phyloP scores from a whole-genome alignment of 257 asterid species.

The Euphrasia confusa region DNA sequence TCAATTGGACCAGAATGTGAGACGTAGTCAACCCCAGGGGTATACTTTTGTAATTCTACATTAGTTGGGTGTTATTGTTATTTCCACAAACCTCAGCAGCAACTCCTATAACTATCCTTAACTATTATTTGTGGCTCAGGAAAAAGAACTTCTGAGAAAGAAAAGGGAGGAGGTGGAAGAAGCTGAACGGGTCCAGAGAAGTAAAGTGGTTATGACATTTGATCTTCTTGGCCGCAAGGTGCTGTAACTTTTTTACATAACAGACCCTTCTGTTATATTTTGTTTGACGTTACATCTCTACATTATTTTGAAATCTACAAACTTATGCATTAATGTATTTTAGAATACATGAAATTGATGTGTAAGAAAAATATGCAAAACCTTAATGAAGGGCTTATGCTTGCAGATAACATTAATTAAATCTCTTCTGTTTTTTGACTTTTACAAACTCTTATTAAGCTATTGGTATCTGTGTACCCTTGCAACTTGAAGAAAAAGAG shows the following conservation, averaged over 20 bases:
- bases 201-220: slow-evolving; percentile 72
- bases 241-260: slow-evolving; percentile 17
- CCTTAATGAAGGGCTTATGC: no score
- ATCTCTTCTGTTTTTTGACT: no score
- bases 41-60: no score
- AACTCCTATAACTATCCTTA: background rate
- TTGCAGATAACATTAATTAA: no score
- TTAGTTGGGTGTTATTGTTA: background rate
- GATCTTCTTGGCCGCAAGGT: slow-evolving; percentile 98
- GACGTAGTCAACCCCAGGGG: background rate
- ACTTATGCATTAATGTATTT: background rate
- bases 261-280: slow-evolving; percentile 12
- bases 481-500: background rate
- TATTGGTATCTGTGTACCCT: no score
- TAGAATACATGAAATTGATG: no score
- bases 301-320: background rate
- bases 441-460: no score
- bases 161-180: slow-evolving; percentile 81
- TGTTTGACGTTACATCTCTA: background rate
- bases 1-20: background rate
- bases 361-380: no score
- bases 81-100: background rate
- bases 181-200: slow-evolving; percentile 68
- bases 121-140: slow-evolving; percentile 39
- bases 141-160: slow-evolving; percentile 74